Base-by-base conservation (phyloP, 371 early-diverging fungal species). In the Funneliformis caledonium region DNA sequence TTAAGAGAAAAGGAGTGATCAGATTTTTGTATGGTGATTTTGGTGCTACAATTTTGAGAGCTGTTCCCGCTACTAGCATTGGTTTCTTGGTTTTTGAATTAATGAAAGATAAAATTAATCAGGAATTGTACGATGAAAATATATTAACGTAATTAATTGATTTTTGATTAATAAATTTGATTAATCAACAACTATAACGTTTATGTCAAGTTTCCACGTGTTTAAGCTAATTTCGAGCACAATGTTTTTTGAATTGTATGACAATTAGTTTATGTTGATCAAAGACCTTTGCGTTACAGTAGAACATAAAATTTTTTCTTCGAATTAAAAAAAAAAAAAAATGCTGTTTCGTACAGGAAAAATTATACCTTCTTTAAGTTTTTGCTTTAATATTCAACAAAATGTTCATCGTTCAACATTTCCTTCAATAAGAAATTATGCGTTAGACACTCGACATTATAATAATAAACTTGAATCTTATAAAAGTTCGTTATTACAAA, bases 71-170 rank as follows among this genome's bases (percentile, higher is more conserved):
- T 0, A 92, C 94, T 9, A 92, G 92, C 77, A 84, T 91, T 1
- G 94, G 94, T 1, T 92, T 94, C 60, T 78, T 94, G 19, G 91
- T 91, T 11, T 94, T 93, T 85, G 94, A 94, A 82, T 73, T 94
- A 19, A 89, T 93, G 43, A 94, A 94, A 76, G 86, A 88, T 7
- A 89, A 90, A 76, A 83, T 91, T 61, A 91, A 91, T 81, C 80
- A 80, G 12, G 43, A 82, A 68, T 47, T 60, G 74, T 83, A 84
- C n/a, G 84, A 56, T 56, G 56, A 56, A 16, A 56, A 19, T 56
- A 56, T 19, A 56, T 56, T 37, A 37, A 1, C 37, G 37, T 37
- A 2, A 37, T 37, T 37, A 37, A 37, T 37, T 37, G 1, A 37
- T 37, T 37, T 37, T 37, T 37, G 37, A 37, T 37, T 37, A 37